Percentiles rank a stretch among this genome's conserved stretches.
These are phyloP conservation scores for Pythium graminicola DNA, from an alignment of 352 stramenopile genomes.

Conservation along the genomic window DNA sequence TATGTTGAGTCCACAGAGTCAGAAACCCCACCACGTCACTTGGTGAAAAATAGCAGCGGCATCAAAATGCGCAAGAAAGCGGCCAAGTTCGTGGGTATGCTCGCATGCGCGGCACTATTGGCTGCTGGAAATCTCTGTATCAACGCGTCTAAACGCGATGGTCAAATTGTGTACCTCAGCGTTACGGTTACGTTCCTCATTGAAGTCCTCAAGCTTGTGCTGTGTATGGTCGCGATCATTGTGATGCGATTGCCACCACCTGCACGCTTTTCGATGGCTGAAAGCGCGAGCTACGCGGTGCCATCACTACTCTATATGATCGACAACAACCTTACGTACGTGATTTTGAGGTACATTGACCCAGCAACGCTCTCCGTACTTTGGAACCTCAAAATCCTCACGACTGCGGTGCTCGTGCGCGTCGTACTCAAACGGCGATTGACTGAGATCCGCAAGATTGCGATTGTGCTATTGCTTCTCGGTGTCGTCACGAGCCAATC, in stretches of 20 bases:
- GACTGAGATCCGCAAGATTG: slow-evolving; percentile 64
- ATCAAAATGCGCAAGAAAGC: slow-evolving; percentile 4
- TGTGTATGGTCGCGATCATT: slow-evolving; percentile 42
- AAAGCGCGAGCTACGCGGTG: slow-evolving; percentile 69
- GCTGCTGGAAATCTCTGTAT: slow-evolving; percentile 80
- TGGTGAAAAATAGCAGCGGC: background rate
- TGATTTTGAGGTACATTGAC: slow-evolving; percentile 84
- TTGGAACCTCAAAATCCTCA: slow-evolving; percentile 87
- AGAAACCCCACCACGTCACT: background rate
- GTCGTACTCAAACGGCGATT: slow-evolving; percentile 69
- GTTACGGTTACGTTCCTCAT: slow-evolving; percentile 82
- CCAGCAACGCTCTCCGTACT: slow-evolving; percentile 79
- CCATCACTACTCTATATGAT: slow-evolving; percentile 82
- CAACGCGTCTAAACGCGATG: slow-evolving; percentile 73
- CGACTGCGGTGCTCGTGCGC: slow-evolving; percentile 77
- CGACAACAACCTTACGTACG: slow-evolving; percentile 86
- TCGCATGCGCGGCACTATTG: slow-evolving; percentile 57
- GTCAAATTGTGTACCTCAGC: slow-evolving; percentile 74
- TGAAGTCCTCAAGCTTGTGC: slow-evolving; percentile 69
- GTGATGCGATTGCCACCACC: slow-evolving; percentile 34
- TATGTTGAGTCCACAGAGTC: slow-evolving; percentile 3
- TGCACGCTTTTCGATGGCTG: slow-evolving; percentile 37
- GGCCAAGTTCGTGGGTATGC: slow-evolving; percentile 58
- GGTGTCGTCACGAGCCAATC: slow-evolving; percentile 78
- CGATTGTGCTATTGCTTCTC: slow-evolving; percentile 67